Conservation (phyloP, 305 asterid genomes). For the Ajuga reptans region DNA sequence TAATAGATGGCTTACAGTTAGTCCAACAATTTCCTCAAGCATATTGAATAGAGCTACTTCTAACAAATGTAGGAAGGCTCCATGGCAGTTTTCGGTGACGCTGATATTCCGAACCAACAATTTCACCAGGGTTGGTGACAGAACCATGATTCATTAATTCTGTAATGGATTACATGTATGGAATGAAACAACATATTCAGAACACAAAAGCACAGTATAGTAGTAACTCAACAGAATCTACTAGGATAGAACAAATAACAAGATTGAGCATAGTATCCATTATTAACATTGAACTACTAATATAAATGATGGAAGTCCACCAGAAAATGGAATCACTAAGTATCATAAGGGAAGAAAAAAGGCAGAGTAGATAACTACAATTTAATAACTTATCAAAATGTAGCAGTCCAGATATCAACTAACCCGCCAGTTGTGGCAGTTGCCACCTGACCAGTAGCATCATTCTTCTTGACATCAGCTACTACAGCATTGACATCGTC, state of each 20-base stretch:
- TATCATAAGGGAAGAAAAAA: background rate
- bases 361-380: background rate
- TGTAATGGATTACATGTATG: too few species aligned
- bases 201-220: background rate
- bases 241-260: background rate
- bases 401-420: constrained; percentile 34
- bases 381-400: background rate
- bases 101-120: background rate
- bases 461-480: constrained; percentile 48
- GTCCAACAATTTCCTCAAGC: background rate
- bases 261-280: background rate
- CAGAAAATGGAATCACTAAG: background rate
- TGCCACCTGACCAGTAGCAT: constrained; percentile 70
- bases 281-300: background rate
- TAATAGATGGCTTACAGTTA: too few species aligned
- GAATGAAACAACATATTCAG: background rate
- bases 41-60: background rate
- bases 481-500: constrained; percentile 62
- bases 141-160: too few species aligned
- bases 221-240: too few species aligned
- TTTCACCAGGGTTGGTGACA: background rate
- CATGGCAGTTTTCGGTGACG: background rate
- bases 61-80: background rate
- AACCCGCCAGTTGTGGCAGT: constrained; percentile 99
- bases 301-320: background rate